Conservation (phyloP, 176 grass and related monocot genomes). For the Oryza punctata region DNA sequence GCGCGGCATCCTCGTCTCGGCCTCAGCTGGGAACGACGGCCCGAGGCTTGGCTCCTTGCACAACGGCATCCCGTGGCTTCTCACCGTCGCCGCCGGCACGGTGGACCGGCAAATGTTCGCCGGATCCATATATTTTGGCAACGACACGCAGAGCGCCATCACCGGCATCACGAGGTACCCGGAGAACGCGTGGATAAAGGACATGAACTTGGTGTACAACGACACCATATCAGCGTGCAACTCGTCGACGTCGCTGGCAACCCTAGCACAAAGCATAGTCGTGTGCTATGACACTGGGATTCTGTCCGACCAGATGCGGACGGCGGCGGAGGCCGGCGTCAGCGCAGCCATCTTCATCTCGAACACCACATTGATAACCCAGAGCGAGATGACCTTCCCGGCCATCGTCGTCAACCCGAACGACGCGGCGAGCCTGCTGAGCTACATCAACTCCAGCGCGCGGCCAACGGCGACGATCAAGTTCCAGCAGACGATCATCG, state of each 20-base stretch:
- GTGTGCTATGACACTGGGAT: slow-evolving; percentile 44
- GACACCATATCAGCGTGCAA: slow-evolving; percentile 47
- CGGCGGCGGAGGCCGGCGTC: slow-evolving; percentile 24
- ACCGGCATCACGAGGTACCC: slow-evolving; percentile 46
- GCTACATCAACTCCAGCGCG: slow-evolving; percentile 47
- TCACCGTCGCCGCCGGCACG: slow-evolving; percentile 58
- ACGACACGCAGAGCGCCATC: slow-evolving; percentile 32
- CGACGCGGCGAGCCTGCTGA: slow-evolving; percentile 43
- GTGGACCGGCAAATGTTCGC: slow-evolving; percentile 52
- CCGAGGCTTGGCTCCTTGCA: not conserved
- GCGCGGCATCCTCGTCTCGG: slow-evolving; percentile 52
- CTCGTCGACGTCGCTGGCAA: slow-evolving; percentile 5
- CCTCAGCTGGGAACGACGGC: slow-evolving; percentile 45
- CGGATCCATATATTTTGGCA: slow-evolving; percentile 37
- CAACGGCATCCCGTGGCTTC: slow-evolving; percentile 72
- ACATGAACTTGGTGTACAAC: slow-evolving; percentile 48
- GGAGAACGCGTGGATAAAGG: slow-evolving; percentile 37
- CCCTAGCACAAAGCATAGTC: slow-evolving; percentile 13
- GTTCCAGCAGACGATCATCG: slow-evolving; percentile 63
- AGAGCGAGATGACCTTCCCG: slow-evolving; percentile 41
- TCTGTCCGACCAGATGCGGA: not conserved
- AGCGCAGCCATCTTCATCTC: slow-evolving; percentile 60
- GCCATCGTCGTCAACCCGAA: slow-evolving; percentile 41
- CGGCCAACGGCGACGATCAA: slow-evolving; percentile 40
- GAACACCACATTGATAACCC: not conserved